phyloP scores from a whole-genome alignment of 2,329 filamentous ascomycete species.

The Lecanicillium sp. region DNA sequence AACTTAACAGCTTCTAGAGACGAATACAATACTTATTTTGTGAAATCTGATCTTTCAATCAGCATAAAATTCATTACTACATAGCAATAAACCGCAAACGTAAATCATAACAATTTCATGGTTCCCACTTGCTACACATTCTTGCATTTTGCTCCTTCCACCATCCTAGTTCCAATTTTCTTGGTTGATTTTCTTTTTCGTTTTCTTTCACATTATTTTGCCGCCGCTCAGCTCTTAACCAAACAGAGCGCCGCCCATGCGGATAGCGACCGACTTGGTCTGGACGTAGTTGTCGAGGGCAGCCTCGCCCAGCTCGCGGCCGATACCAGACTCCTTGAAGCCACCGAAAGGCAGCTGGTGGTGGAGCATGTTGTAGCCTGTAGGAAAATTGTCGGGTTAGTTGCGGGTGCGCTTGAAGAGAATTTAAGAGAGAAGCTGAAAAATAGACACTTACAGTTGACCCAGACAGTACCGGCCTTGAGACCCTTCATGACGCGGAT shows the following conservation, averaged over 20 bases:
- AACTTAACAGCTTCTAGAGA: too few species aligned
- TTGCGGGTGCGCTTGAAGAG: too few species aligned
- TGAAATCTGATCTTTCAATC: too few species aligned
- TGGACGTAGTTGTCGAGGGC: conserved; percentile 61
- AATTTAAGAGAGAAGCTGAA: background rate
- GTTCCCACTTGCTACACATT: too few species aligned
- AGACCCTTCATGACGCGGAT: conserved; percentile 66
- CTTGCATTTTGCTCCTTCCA: too few species aligned
- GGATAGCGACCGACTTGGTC: conserved; percentile 57
- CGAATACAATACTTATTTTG: too few species aligned
- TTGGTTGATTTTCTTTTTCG: background rate
- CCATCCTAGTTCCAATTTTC: too few species aligned
- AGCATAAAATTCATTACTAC: too few species aligned
- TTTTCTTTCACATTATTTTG: background rate
- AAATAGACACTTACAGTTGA: conserved; percentile 26
- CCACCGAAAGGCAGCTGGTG: conserved; percentile 63
- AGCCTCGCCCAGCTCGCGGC: conserved; percentile 65
- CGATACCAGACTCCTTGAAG: conserved; percentile 71
- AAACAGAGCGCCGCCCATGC: conserved; percentile 35
- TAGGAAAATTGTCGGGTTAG: conserved; percentile 20
- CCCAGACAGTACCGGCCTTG: conserved; percentile 55
- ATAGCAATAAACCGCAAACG: too few species aligned
- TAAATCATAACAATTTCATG: too few species aligned
- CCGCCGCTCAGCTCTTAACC: conserved; percentile 2
- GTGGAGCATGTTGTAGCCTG: conserved; percentile 59